Conservation (phyloP, 768 basidiomycete species). For the Russula olivacea region DNA sequence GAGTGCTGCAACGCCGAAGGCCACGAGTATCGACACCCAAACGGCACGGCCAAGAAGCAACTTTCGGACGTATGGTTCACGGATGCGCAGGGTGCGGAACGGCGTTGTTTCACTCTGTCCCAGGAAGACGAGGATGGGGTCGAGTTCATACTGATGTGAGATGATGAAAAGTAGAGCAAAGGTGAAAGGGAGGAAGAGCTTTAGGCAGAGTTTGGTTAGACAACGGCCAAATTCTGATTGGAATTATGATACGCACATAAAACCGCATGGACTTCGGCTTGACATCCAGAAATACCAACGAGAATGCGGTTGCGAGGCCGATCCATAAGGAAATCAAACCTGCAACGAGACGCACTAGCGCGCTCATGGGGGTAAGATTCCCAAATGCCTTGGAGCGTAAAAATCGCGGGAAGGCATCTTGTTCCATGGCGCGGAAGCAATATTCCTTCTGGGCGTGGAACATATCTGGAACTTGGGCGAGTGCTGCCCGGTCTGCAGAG, state of each 20-base stretch:
- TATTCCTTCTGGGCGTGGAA: constrained; percentile 98
- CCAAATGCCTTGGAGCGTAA: constrained; percentile 96
- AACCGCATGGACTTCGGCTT: constrained; percentile 88
- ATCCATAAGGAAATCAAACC: constrained; percentile 90
- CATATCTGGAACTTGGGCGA: constrained; percentile 93
- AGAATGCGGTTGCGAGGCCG: constrained; percentile 86
- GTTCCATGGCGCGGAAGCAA: constrained; percentile 93
- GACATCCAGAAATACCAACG: constrained; percentile 89
- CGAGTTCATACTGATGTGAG: constrained; percentile 95
- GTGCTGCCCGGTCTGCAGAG: constrained; percentile 58
- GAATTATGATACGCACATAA: constrained; percentile 63
- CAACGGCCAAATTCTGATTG: neutral
- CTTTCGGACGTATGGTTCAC: constrained; percentile 91
- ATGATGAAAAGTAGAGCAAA: constrained; percentile 86
- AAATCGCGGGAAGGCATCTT: constrained; percentile 92
- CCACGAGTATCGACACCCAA: constrained; percentile 82
- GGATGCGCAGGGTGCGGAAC: constrained; percentile 87
- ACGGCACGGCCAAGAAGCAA: constrained; percentile 84
- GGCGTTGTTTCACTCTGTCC: constrained; percentile 95
- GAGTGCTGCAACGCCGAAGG: constrained; percentile 67
- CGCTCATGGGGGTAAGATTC: constrained; percentile 88
- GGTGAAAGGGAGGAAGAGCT: constrained; percentile 94
- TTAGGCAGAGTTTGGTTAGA: constrained; percentile 16
- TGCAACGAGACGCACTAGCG: constrained; percentile 76
- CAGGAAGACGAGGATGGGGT: constrained; percentile 91